Evolutionary conservation across 129 eudicot genomes (phyloP).

Genomic region (Sambucus nigra): DNA sequence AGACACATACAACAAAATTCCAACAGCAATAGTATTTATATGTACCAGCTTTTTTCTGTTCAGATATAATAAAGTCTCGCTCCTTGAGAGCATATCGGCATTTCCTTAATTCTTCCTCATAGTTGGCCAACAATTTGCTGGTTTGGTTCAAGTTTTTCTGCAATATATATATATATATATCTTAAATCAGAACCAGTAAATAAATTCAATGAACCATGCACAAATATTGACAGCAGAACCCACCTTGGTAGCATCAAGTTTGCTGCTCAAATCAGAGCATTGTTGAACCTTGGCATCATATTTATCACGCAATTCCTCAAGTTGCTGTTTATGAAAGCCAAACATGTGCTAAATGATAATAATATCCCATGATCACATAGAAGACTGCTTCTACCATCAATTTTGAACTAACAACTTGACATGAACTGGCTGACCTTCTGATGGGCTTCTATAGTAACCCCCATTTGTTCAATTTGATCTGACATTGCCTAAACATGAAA

Average conservation of each 20-base stretch:
- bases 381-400: not conserved
- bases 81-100: slow-evolving; percentile 75
- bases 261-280: slow-evolving; percentile 46
- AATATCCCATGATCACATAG: not conserved
- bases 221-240: not conserved
- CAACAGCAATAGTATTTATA: not conserved
- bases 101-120: slow-evolving; percentile 58
- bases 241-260: slow-evolving; percentile 83
- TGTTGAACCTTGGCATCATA: slow-evolving; percentile 44
- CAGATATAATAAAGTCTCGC: slow-evolving; percentile 69
- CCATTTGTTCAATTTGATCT: slow-evolving; percentile 92
- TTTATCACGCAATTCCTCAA: slow-evolving; percentile 60
- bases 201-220: slow-evolving; percentile 1
- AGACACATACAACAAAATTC: not conserved
- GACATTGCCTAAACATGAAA: slow-evolving; percentile 62
- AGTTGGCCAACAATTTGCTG: slow-evolving; percentile 43
- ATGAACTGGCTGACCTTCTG: slow-evolving; percentile 44
- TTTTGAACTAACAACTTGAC: not conserved
- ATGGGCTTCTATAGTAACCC: slow-evolving; percentile 58
- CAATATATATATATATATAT: too few relatives aligned
- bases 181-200: not conserved
- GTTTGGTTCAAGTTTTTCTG: slow-evolving; percentile 64
- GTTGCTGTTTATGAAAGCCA: slow-evolving; percentile 31
- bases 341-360: not conserved
- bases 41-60: slow-evolving; percentile 91